phyloP scores from a whole-genome alignment of 257 asterid species.

The Capsicum rhomboideum region DNA sequence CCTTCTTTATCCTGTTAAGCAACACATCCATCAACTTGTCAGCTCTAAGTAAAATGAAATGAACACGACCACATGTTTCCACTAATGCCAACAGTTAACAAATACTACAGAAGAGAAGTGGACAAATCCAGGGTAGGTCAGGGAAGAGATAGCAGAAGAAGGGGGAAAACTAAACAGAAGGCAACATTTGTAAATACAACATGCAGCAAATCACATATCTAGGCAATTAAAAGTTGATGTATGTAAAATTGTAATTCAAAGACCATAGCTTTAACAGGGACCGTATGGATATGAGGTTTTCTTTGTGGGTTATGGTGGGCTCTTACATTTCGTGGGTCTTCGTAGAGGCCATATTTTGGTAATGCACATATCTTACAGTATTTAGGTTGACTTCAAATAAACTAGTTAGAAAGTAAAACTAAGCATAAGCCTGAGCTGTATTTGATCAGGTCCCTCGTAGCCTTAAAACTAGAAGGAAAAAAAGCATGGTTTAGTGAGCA shows the following conservation, averaged over 20 bases:
- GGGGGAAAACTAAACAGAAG: background rate
- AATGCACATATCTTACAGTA: background rate
- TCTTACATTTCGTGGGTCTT: background rate
- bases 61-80: background rate
- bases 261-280: background rate
- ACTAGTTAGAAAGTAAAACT: background rate
- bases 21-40: background rate
- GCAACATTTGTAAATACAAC: background rate
- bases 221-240: background rate
- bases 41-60: background rate
- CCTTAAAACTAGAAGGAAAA: background rate
- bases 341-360: background rate
- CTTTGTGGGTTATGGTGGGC: background rate
- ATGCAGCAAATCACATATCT: background rate
- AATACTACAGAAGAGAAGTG: background rate
- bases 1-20: conserved; percentile 74
- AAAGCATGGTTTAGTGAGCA: background rate
- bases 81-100: background rate
- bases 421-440: background rate
- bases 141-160: background rate
- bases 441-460: background rate
- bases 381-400: background rate
- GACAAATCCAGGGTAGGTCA: background rate
- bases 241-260: background rate
- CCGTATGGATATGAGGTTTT: background rate